Evolutionary conservation across 306 rosid genomes (phyloP), one percentile per base, ranked within the genome.

Genomic region (Quercus alba): DNA sequence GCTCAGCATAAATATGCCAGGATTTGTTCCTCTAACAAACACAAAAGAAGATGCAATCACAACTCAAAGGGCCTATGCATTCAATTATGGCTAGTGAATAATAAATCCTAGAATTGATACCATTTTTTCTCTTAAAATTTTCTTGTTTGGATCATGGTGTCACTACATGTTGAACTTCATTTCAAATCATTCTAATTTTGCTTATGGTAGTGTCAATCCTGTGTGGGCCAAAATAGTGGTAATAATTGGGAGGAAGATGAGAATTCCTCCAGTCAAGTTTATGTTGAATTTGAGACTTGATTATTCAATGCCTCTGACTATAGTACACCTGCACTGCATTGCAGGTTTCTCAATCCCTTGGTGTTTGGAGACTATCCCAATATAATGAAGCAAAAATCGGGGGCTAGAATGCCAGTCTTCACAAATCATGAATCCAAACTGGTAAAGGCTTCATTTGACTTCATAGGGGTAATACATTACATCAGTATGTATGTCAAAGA

Each of bases 311-410:
- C 52, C 26, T 31, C 35, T 11, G 28, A n/a, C 59, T 11, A 14
- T 30, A 51, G 26, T 49, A 25, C 23, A 59, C 21, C 0, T 44
- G 18, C 23, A 20, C 55, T 76, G 30, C 33, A 14, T 62, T 79
- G 49, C 78, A 93, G 98, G 93, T 13, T 90, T 58, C 23, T 93
- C 35, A 87, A 90, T 73, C 98, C 98, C 17, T 81, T 91, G 77
- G 44, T 83, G 75, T 77, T 78, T 59, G 94, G 97, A 78, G 94
- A 90, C 80, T 91, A 90, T 80, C 97, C 94, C 28, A 76, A 44
- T 69, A 31, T 61, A 17, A 86, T 93, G 94, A 93, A 85, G 84
- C 57, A 44, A 83, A 84, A 31, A 75, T 90, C 38, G 30, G 88
- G 93, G 25, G 77, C 75, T 49, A 91, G 88, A 90, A 21, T 91